Evolutionary conservation across 2,329 filamentous ascomycete genomes (phyloP).

Genomic region (Stemphylium vesicarium): DNA sequence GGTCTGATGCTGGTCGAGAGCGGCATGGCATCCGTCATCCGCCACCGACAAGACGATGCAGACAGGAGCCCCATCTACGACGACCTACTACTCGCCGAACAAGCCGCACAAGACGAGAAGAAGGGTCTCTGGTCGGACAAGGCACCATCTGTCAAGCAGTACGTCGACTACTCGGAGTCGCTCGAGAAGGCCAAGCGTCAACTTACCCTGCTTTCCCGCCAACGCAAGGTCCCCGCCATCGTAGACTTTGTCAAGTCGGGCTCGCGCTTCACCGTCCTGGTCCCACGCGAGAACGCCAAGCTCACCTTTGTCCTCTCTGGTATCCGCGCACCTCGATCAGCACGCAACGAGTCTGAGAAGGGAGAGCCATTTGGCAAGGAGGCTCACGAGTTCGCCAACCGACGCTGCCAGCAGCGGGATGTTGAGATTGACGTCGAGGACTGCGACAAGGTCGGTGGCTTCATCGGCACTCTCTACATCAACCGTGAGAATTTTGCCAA

Average conservation of each 20-base stretch:
- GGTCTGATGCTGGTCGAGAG: slow-evolving; percentile 86
- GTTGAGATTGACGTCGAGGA: slow-evolving; percentile 95
- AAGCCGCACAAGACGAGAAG: slow-evolving; percentile 80
- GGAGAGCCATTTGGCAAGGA: slow-evolving; percentile 95
- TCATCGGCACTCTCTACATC: slow-evolving; percentile 93
- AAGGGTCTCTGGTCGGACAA: slow-evolving; percentile 97
- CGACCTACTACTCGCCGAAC: slow-evolving; percentile 79
- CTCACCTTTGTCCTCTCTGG: slow-evolving; percentile 93
- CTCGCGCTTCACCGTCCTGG: slow-evolving; percentile 87
- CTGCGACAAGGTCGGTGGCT: slow-evolving; percentile 94
- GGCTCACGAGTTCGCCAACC: slow-evolving; percentile 88
- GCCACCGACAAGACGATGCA: slow-evolving; percentile 92
- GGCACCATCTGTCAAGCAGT: slow-evolving; percentile 79
- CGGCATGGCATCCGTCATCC: slow-evolving; percentile 91
- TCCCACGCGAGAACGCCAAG: slow-evolving; percentile 92
- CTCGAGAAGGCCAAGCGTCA: slow-evolving; percentile 96
- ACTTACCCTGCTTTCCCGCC: slow-evolving; percentile 82
- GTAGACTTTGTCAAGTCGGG: slow-evolving; percentile 99
- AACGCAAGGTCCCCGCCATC: slow-evolving; percentile 89
- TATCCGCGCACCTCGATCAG: slow-evolving; percentile 87
- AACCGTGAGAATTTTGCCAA: slow-evolving; percentile 97
- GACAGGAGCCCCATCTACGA: slow-evolving; percentile 96
- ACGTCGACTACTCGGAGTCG: slow-evolving; percentile 88
- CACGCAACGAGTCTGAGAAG: slow-evolving; percentile 77
- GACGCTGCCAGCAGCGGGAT: slow-evolving; percentile 88